Base-by-base conservation (phyloP, 345 rosid genomes). In the Corchorus capsularis region DNA sequence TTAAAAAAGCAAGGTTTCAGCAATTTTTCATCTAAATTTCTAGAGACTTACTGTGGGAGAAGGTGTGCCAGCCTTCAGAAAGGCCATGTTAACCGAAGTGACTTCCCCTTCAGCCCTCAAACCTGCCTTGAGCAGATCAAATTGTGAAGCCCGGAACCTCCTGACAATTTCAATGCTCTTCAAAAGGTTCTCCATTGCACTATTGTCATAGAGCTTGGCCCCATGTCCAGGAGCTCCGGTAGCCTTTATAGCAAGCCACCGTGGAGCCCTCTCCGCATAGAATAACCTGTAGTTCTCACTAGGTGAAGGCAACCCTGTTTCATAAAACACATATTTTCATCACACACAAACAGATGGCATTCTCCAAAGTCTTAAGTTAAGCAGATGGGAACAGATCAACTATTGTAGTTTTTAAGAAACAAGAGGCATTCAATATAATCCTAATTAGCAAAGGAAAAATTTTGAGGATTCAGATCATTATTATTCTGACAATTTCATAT, bases 191-290 rank as follows among this genome's bases (percentile, higher is more conserved):
- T 96, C 99, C 92, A 90, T 82, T 4, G 98, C 99, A 50, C 91
- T 86, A 72, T 93, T 89, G 70, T 96, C 98, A 78, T 92, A 96
- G 52, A 96, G 90, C 88, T 89, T 96, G 0, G 98, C 97, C 54
- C 99, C 98, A 65, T 96, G 97, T 34, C 98, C 99, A 22, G 99
- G 99, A 41, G 97, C 84, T n/a, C 99, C 99, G 39, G 66, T 82
- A 57, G 98, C 96, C 92, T 89, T 96, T 53, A 93, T 89, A 79
- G 87, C 94, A 79, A 91, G 75, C 98, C 96, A 91, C 97, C 97
- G 89, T 0, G 96, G 88, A 74, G 86, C 62, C 86, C 95, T 93
- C 88, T 96, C 99, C 27, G 81, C 96, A 63, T 87, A 96, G 80
- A 91, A 93, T 5, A 82, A 81, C 82, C 94, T 83, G 80, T 96